These are phyloP conservation scores for Dianthus caryophyllus DNA, from an alignment of 148 eudicot genomes.

Conservation along the genomic window DNA sequence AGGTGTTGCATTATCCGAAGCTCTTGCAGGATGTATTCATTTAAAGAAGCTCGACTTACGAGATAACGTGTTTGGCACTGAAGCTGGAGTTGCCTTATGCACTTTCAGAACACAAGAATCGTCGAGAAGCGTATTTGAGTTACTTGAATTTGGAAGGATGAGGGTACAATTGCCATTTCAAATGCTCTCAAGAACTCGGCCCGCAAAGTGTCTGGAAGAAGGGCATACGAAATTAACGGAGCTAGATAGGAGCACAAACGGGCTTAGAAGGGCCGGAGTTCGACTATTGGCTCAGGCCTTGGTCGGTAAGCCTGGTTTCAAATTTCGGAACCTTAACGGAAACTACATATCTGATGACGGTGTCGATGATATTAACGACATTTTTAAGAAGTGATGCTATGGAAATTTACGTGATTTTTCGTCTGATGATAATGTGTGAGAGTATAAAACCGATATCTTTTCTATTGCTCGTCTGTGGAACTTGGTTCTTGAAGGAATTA, in stretches of 20 bases:
- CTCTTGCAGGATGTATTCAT: constrained; percentile 36
- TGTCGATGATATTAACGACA: constrained; percentile 53
- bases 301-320: constrained; percentile 43
- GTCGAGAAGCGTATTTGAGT: constrained; percentile 53
- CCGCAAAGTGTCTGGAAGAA: constrained; percentile 47
- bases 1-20: constrained; percentile 55
- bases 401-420: too few relatives aligned
- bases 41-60: constrained; percentile 59
- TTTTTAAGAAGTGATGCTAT: constrained; percentile 50
- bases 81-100: constrained; percentile 53
- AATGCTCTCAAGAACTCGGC: constrained; percentile 46
- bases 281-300: constrained; percentile 53
- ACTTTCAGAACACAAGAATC: constrained; percentile 33
- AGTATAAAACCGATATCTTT: too few relatives aligned
- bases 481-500: too few relatives aligned
- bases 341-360: constrained; percentile 74
- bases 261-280: constrained; percentile 61
- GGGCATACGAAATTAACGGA: constrained; percentile 45
- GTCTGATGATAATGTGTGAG: too few relatives aligned
- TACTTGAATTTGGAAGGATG: constrained; percentile 63
- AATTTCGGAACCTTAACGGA: constrained; percentile 45
- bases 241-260: constrained; percentile 56
- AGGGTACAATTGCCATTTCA: constrained; percentile 48
- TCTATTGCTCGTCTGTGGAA: too few relatives aligned
- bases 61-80: constrained; percentile 71